phyloP scores from a whole-genome alignment of 768 basidiomycete species.

The Lactarius sanguifluus region DNA sequence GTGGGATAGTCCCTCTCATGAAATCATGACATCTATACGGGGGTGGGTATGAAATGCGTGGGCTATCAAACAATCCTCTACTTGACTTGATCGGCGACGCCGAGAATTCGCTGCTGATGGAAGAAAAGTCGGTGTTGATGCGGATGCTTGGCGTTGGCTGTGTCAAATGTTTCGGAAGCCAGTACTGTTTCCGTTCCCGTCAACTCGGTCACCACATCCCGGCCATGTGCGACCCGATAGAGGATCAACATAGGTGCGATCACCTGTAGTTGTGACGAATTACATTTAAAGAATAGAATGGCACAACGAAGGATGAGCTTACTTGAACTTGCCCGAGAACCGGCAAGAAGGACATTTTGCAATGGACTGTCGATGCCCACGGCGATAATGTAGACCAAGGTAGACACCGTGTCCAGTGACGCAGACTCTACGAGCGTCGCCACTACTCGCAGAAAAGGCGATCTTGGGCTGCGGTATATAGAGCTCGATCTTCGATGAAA shows the following conservation, averaged over 20 bases:
- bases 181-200: not conserved
- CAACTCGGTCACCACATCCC: slow-evolving; percentile 6
- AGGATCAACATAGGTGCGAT: slow-evolving; percentile 28
- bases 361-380: slow-evolving; percentile 27
- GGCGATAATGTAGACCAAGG: slow-evolving; percentile 25
- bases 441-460: slow-evolving; percentile 7
- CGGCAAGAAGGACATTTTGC: slow-evolving; percentile 26
- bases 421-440: slow-evolving; percentile 27
- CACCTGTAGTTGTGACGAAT: slow-evolving; percentile 7
- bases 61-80: slow-evolving; percentile 11
- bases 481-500: not conserved
- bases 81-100: slow-evolving; percentile 6
- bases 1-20: slow-evolving; percentile 6
- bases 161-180: not conserved
- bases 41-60: not conserved
- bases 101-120: not conserved
- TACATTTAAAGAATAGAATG: not conserved
- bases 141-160: slow-evolving; percentile 1
- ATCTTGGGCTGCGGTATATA: not conserved
- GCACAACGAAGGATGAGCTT: not conserved
- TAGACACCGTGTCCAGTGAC: slow-evolving; percentile 20
- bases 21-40: slow-evolving; percentile 6
- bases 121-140: slow-evolving; percentile 1
- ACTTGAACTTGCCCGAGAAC: slow-evolving; percentile 29
- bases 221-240: slow-evolving; percentile 25